A percentile compares a stretch with the other conserved stretches of the same genome.
phyloP scores from a whole-genome alignment of 2,329 filamentous ascomycete species.

The Neofusicoccum umdonicola region DNA sequence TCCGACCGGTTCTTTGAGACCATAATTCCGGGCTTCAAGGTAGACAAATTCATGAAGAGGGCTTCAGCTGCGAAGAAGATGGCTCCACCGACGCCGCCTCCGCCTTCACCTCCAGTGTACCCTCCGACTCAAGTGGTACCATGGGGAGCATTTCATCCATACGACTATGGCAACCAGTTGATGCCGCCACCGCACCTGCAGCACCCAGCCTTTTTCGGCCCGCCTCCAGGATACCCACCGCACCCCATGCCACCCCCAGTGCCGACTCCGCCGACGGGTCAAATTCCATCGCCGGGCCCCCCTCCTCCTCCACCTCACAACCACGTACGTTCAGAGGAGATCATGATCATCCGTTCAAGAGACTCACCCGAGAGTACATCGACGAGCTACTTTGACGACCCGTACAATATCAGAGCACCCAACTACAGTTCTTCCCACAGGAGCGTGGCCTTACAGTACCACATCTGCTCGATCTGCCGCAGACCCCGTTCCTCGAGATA shows the following conservation, averaged over 20 bases:
- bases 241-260: not conserved
- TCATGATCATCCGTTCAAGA: conserved; percentile 7
- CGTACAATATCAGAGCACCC: conserved; percentile 23
- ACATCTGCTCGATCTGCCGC: conserved; percentile 35
- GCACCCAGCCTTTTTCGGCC: not conserved
- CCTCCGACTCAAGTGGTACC: not conserved
- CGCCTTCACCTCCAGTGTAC: not conserved
- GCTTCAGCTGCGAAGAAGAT: not conserved
- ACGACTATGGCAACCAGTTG: not conserved
- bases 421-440: not conserved
- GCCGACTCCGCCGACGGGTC: not conserved
- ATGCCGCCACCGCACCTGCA: not conserved
- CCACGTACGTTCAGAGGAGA: conserved; percentile 15
- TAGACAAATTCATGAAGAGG: not conserved
- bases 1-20: not conserved
- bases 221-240: not conserved
- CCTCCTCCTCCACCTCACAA: not conserved
- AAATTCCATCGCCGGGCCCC: not conserved
- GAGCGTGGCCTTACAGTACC: conserved; percentile 22
- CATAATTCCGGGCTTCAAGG: not conserved
- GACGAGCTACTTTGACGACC: not conserved
- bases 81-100: not conserved
- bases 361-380: not conserved
- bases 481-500: conserved; percentile 33
- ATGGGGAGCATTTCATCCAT: not conserved